These are phyloP conservation scores for Schwanniomyces polymorphus DNA, from an alignment of 805 yeast species.

Conservation along the genomic window DNA sequence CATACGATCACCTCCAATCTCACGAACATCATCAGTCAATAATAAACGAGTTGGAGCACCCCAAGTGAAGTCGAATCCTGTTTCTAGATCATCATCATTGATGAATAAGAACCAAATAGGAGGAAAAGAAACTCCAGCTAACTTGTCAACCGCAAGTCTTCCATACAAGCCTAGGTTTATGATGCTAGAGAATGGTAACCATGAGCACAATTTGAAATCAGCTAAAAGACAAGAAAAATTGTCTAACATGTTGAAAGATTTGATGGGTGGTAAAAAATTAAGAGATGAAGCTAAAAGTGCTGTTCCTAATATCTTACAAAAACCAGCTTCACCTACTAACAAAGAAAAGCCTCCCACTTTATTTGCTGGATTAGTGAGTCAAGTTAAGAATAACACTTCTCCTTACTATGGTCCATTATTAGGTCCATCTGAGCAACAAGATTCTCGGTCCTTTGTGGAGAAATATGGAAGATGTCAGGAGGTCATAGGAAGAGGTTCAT, in stretches of 20 bases:
- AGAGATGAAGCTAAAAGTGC: conserved; percentile 74
- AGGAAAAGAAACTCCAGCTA: not conserved
- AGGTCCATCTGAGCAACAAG: conserved; percentile 22
- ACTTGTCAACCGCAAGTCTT: conserved; percentile 1
- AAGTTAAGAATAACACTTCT: conserved; percentile 41
- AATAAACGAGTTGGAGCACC: conserved; percentile 1
- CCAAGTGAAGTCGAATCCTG: conserved; percentile 6
- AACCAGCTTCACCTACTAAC: conserved; percentile 7
- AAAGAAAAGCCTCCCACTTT: conserved; percentile 60
- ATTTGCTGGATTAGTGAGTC: conserved; percentile 65
- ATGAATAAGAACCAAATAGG: conserved; percentile 2
- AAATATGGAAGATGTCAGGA: conserved; percentile 95
- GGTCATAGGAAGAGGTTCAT: conserved; percentile 89
- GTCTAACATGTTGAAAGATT: conserved; percentile 71
- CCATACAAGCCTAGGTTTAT: conserved; percentile 46
- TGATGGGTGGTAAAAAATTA: conserved; percentile 70
- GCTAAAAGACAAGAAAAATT: conserved; percentile 79
- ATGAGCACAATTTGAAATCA: conserved; percentile 75
- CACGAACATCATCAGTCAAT: conserved; percentile 17
- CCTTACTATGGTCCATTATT: conserved; percentile 19
- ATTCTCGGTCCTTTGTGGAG: conserved; percentile 66
- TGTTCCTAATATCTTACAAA: conserved; percentile 56
- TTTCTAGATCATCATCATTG: conserved; percentile 10
- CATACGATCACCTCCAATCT: conserved; percentile 8
- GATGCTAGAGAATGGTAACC: conserved; percentile 67